Conservation (phyloP, 176 grass and related monocot genomes). For the Microstegium vimineum region DNA sequence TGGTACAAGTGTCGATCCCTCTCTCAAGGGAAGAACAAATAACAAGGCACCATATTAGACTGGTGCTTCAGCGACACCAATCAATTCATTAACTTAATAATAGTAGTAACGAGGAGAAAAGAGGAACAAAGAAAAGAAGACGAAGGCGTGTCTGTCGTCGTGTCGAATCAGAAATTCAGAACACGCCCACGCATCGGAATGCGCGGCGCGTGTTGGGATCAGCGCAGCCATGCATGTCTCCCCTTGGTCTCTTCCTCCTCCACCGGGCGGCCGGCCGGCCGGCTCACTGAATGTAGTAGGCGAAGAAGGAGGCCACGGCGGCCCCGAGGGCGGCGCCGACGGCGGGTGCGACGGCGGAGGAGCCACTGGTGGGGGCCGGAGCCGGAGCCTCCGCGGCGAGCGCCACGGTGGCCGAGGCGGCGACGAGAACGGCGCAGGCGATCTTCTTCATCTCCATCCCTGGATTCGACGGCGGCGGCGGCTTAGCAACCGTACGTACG, state of each 20-base stretch:
- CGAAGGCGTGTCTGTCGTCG: neutral
- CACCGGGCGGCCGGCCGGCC: neutral
- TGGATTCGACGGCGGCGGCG: neutral
- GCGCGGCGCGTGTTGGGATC: slow-evolving; percentile 1
- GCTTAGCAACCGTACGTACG: neutral
- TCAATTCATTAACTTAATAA: slow-evolving; percentile 27
- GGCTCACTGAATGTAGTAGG: slow-evolving; percentile 67
- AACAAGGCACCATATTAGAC: slow-evolving; percentile 4
- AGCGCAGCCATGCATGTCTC: neutral
- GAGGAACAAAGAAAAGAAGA: neutral
- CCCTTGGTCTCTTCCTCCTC: neutral
- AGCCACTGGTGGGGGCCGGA: slow-evolving; percentile 49
- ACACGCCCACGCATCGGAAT: neutral
- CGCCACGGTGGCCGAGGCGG: slow-evolving; percentile 59
- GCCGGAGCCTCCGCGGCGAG: slow-evolving; percentile 69
- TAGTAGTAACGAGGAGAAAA: too few relatives aligned
- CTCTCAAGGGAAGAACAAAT: slow-evolving; percentile 22
- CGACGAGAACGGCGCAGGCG: slow-evolving; percentile 76
- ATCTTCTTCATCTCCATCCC: slow-evolving; percentile 98
- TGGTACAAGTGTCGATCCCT: slow-evolving; percentile 36
- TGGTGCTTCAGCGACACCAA: slow-evolving; percentile 20
- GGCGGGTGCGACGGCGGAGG: slow-evolving; percentile 45
- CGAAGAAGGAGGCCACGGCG: slow-evolving; percentile 71
- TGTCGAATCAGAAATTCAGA: slow-evolving; percentile 16
- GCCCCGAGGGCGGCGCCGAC: slow-evolving; percentile 51